phyloP scores from a whole-genome alignment of 2,329 filamentous ascomycete genomes.

The Cadophora malorum region DNA sequence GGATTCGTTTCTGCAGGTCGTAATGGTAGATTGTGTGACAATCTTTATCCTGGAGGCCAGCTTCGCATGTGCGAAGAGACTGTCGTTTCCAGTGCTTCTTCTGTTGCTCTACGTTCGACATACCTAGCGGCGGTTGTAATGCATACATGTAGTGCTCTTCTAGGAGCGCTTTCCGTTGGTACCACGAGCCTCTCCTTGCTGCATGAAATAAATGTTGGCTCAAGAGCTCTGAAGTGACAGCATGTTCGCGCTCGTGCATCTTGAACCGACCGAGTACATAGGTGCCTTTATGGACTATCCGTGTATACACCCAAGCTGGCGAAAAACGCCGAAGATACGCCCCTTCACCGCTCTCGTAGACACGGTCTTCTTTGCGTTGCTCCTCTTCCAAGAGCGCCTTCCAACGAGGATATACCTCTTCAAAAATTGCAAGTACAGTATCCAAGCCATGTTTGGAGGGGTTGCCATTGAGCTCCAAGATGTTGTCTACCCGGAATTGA shows the following conservation, averaged over 20 bases:
- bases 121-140: constrained; percentile 45
- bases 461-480: constrained; percentile 80
- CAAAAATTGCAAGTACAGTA: constrained; percentile 73
- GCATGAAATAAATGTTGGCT: constrained; percentile 84
- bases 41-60: constrained; percentile 82
- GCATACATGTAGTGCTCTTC: constrained; percentile 94
- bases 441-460: constrained; percentile 69
- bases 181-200: constrained; percentile 87
- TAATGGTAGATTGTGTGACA: constrained; percentile 95
- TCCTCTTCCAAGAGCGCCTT: constrained; percentile 74
- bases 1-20: constrained; percentile 91
- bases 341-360: constrained; percentile 84
- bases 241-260: constrained; percentile 77
- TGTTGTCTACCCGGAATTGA: constrained; percentile 80
- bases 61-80: constrained; percentile 82
- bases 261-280: constrained; percentile 83
- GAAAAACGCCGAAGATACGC: constrained; percentile 89
- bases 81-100: constrained; percentile 84
- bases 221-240: constrained; percentile 76
- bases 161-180: constrained; percentile 89
- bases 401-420: constrained; percentile 84
- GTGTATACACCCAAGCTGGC: constrained; percentile 90
- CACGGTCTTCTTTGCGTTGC: constrained; percentile 74
- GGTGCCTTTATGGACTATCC: constrained; percentile 88
- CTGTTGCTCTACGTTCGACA: constrained; percentile 58